phyloP scores from a whole-genome alignment of 495 filamentous ascomycete species.

The Massariosphaeria phaeospora region DNA sequence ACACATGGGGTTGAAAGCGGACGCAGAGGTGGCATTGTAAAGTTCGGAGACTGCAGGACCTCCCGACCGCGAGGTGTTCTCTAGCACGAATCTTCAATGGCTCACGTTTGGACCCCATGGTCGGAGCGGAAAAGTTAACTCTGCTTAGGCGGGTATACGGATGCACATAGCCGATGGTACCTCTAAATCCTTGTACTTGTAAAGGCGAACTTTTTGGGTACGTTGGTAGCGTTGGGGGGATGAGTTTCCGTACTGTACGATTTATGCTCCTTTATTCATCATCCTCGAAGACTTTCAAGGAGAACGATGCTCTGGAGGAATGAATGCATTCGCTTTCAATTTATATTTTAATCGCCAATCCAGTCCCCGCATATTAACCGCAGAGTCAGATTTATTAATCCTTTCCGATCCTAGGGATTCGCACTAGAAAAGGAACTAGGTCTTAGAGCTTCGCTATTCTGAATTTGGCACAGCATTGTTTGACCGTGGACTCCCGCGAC shows the following conservation, averaged over 20 bases:
- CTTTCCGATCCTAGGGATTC: no score
- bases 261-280: neutral
- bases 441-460: no score
- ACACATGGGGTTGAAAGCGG: neutral
- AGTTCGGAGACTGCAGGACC: neutral
- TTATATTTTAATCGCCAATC: no score
- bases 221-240: neutral
- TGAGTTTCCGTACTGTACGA: neutral
- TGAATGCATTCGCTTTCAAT: no score
- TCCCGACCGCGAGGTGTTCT: neutral
- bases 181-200: conserved; percentile 19
- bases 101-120: conserved; percentile 14
- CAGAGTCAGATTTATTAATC: no score
- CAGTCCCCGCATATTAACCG: no score
- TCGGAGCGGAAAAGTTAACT: conserved; percentile 4
- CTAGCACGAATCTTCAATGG: conserved; percentile 4
- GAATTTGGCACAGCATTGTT: no score
- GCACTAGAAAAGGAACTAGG: no score
- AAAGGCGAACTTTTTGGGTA: conserved; percentile 15
- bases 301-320: no score
- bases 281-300: neutral
- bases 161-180: conserved; percentile 22
- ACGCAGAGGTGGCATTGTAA: neutral
- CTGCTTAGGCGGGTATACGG: neutral
- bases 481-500: no score